Conservation (phyloP, 2,329 filamentous ascomycete genomes). For the Penicillium sp. region DNA sequence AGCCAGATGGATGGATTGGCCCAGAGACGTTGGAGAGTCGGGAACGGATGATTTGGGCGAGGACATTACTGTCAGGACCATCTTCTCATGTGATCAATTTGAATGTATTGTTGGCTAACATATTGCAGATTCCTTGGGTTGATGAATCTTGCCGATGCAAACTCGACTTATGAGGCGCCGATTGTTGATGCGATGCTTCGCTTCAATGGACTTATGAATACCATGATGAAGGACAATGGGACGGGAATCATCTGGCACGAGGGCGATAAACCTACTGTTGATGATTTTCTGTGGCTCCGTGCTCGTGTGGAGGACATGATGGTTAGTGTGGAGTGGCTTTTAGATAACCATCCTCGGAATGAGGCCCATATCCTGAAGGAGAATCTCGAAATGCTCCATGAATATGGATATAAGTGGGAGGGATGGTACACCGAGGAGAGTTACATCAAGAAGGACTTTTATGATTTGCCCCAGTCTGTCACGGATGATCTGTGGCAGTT, state of each 20-base stretch:
- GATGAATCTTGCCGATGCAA: conserved; percentile 50
- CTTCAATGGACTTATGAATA: conserved; percentile 53
- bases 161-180: conserved; percentile 41
- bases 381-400: conserved; percentile 46
- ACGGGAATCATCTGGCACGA: conserved; percentile 51
- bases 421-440: conserved; percentile 40
- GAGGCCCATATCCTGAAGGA: conserved; percentile 39
- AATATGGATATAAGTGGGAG: conserved; percentile 42
- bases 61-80: conserved; percentile 38
- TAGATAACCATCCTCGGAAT: conserved; percentile 45
- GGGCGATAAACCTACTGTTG: conserved; percentile 45
- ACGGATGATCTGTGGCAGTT: conserved; percentile 38
- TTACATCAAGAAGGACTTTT: conserved; percentile 40
- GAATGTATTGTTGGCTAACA: not conserved
- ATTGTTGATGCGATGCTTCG: conserved; percentile 53
- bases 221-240: conserved; percentile 56
- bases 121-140: conserved; percentile 49
- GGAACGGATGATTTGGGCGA: conserved; percentile 54
- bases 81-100: too few relatives aligned
- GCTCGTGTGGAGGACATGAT: conserved; percentile 47
- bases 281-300: conserved; percentile 35
- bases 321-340: conserved; percentile 50
- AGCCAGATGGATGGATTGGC: conserved; percentile 58
- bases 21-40: conserved; percentile 46
- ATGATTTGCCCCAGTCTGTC: conserved; percentile 33